Percentiles rank a stretch among this genome's conserved stretches.
These are phyloP conservation scores for Clavariopsis aquatica DNA, from an alignment of 495 filamentous ascomycete genomes.

Conservation along the genomic window DNA sequence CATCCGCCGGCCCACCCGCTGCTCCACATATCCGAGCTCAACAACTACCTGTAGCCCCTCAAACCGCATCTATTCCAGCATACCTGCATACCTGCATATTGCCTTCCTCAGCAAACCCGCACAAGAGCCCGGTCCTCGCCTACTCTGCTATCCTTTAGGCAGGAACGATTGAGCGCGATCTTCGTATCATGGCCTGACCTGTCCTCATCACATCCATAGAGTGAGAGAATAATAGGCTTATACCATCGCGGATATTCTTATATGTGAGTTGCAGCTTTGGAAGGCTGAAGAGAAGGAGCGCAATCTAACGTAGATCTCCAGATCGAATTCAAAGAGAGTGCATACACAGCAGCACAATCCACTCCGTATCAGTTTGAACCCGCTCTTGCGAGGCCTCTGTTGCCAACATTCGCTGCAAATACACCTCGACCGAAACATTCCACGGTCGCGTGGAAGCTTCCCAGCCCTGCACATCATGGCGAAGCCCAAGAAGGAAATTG, in stretches of 20 bases:
- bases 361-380: background rate
- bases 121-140: conserved; percentile 2
- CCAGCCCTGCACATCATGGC: conserved; percentile 14
- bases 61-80: conserved; percentile 8
- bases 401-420: background rate
- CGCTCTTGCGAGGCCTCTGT: background rate
- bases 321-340: background rate
- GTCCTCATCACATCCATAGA: background rate
- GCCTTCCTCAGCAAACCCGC: background rate
- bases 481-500: conserved; percentile 30
- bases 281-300: background rate
- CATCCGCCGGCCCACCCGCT: conserved; percentile 15
- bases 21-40: conserved; percentile 22
- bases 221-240: background rate
- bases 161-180: background rate
- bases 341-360: background rate
- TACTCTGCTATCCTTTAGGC: background rate
- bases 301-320: background rate
- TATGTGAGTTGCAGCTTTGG: background rate
- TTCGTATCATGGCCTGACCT: background rate
- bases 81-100: background rate
- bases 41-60: conserved; percentile 24
- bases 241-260: background rate
- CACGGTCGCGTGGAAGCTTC: background rate
- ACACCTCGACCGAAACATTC: background rate